Evolutionary conservation across 148 eudicot species (phyloP).

Genomic region (Beta vulgaris): DNA sequence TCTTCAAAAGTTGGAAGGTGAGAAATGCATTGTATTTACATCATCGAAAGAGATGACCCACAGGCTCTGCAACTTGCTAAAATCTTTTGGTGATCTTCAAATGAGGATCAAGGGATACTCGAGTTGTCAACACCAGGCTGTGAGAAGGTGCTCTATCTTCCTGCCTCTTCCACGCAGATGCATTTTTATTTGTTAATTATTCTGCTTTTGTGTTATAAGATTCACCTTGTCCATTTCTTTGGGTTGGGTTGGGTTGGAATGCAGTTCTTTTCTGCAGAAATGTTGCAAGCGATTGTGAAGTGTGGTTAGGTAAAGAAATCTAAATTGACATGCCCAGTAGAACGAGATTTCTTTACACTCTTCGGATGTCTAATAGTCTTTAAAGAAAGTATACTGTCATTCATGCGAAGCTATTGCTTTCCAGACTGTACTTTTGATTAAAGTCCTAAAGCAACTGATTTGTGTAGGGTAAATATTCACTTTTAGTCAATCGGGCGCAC

Average conservation of each 20-base stretch:
- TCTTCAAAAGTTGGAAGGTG: slow-evolving; percentile 66
- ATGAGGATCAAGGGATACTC: slow-evolving; percentile 79
- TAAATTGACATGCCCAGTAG: not conserved
- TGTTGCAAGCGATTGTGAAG: not conserved
- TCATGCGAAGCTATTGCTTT: not conserved
- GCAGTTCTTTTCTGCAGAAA: not conserved
- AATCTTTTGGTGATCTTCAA: slow-evolving; percentile 61
- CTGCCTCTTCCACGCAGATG: not conserved
- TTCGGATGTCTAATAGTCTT: not conserved
- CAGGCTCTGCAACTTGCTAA: slow-evolving; percentile 62
- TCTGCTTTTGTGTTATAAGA: not conserved
- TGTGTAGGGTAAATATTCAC: not conserved
- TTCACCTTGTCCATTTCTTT: not conserved
- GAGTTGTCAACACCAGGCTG: slow-evolving; percentile 71
- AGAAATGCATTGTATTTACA: slow-evolving; percentile 89
- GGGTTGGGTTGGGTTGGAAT: not conserved
- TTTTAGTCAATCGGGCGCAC: too few relatives aligned
- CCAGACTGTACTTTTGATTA: not conserved
- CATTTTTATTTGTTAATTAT: not conserved
- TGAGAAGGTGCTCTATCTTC: slow-evolving; percentile 58
- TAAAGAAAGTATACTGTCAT: not conserved
- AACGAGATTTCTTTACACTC: not conserved
- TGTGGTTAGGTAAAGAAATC: not conserved
- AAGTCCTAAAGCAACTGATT: not conserved
- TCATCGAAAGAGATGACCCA: slow-evolving; percentile 88